Conservation (phyloP, 306 rosid genomes). For the Pterocarpus macrocarpus region DNA sequence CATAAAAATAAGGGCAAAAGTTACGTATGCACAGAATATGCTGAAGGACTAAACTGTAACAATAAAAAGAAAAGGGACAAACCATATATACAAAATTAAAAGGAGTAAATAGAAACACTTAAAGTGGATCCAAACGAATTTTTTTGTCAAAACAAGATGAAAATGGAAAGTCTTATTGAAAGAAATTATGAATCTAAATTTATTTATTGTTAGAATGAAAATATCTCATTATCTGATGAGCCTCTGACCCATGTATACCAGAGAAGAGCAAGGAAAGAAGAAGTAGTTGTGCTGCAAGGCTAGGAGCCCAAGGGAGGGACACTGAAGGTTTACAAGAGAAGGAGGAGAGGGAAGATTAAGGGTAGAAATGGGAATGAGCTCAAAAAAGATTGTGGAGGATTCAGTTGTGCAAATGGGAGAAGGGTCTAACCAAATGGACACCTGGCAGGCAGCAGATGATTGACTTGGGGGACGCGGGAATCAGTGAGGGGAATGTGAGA, state of each 20-base stretch:
- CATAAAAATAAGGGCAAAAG: neutral
- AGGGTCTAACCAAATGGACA: neutral
- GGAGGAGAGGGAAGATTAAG: neutral
- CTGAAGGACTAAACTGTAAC: constrained; percentile 16
- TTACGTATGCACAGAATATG: neutral
- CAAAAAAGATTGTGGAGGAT: neutral
- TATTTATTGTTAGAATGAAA: neutral
- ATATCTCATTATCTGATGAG: neutral
- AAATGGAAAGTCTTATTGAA: neutral
- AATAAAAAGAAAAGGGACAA: constrained; percentile 7
- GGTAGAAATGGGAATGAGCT: neutral
- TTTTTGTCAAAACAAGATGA: neutral
- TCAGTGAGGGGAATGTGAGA: neutral
- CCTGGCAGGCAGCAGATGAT: neutral
- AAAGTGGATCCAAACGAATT: neutral
- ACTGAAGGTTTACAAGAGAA: neutral
- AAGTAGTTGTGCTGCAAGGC: neutral
- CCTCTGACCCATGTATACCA: neutral
- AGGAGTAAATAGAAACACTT: constrained; percentile 9
- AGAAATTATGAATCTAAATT: constrained; percentile 20
- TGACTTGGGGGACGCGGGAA: neutral
- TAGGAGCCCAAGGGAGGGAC: neutral
- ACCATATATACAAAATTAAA: neutral
- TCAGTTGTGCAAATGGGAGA: neutral
- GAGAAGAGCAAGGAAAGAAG: neutral